Evolutionary conservation across 2,329 filamentous ascomycete species (phyloP).

Genomic region (Venturiaceae sp.): DNA sequence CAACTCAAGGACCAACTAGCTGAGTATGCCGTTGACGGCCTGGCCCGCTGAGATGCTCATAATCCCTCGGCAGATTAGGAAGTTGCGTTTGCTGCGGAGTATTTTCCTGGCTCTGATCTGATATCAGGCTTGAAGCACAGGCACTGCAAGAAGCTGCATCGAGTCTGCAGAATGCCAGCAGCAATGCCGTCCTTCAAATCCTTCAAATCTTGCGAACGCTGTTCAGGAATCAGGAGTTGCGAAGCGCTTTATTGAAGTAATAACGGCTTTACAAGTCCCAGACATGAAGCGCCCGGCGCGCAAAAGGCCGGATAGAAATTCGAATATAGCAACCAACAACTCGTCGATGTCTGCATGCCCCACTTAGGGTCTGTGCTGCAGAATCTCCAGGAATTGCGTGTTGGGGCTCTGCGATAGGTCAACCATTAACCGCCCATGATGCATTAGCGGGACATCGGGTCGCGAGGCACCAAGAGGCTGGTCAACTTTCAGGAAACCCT

Average conservation of each 20-base stretch:
- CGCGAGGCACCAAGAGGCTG: not conserved
- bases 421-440: not conserved
- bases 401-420: not conserved
- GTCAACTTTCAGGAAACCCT: not conserved
- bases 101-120: not conserved
- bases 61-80: not conserved
- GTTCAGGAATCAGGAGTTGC: not conserved
- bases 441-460: not conserved
- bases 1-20: not conserved
- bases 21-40: not conserved
- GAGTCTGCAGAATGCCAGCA: not conserved
- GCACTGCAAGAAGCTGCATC: not conserved
- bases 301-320: not conserved
- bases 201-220: not conserved
- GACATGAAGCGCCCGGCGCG: not conserved
- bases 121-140: not conserved
- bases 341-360: not conserved
- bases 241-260: not conserved
- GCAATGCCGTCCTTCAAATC: not conserved
- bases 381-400: not conserved
- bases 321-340: not conserved
- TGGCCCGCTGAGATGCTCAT: not conserved
- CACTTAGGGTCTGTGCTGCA: not conserved
- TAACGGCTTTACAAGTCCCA: not conserved
- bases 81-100: not conserved